phyloP scores from a whole-genome alignment of 2,329 filamentous ascomycete species.

The Cadophora sp. region DNA sequence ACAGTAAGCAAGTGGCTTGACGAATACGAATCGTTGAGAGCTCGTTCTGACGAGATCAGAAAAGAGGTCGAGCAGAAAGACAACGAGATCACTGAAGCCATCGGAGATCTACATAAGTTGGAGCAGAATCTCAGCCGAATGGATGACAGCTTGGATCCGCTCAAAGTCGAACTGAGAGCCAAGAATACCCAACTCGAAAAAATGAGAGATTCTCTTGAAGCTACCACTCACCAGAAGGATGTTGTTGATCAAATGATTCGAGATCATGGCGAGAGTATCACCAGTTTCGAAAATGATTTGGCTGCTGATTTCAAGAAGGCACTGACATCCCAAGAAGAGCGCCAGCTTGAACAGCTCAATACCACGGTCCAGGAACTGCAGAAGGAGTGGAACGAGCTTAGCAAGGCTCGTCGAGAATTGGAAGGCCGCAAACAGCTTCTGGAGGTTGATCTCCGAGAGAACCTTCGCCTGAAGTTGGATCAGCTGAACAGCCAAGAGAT shows the following conservation, averaged over 20 bases:
- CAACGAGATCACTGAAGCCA: constrained; percentile 87
- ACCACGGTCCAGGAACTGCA: constrained; percentile 75
- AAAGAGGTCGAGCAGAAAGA: constrained; percentile 78
- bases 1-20: constrained; percentile 76
- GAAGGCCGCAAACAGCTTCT: constrained; percentile 83
- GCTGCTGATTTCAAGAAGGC: constrained; percentile 91
- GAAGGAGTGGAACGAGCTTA: constrained; percentile 77
- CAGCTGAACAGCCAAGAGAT: constrained; percentile 80
- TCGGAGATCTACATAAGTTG: constrained; percentile 82
- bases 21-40: constrained; percentile 72
- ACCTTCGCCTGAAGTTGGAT: constrained; percentile 85
- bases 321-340: constrained; percentile 82
- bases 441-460: constrained; percentile 88
- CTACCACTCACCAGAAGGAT: constrained; percentile 67
- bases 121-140: constrained; percentile 80
- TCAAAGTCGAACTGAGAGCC: constrained; percentile 76
- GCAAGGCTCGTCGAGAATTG: constrained; percentile 74
- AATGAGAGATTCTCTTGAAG: constrained; percentile 75
- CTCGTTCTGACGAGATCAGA: constrained; percentile 69
- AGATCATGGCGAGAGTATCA: constrained; percentile 76
- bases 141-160: constrained; percentile 81
- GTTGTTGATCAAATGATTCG: constrained; percentile 78
- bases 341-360: constrained; percentile 75
- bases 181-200: constrained; percentile 79
- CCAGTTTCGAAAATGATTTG: constrained; percentile 80